Evolutionary conservation across 306 rosid species (phyloP), one percentile per base, ranked within the genome.

Genomic region (Alnus glutinosa): DNA sequence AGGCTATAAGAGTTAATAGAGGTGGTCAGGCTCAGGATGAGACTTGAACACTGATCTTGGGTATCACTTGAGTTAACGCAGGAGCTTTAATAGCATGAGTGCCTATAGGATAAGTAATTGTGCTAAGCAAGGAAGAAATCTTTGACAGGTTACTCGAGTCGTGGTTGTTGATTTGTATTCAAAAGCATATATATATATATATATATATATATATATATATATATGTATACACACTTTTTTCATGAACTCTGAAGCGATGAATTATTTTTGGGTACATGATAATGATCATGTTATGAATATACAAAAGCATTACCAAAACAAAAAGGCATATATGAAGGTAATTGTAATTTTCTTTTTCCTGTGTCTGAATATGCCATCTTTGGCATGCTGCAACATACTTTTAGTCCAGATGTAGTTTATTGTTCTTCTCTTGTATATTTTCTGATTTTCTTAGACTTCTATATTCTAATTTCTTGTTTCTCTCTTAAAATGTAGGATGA

Each of bases 401-500:
- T 59, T 62, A 14, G 11, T 1, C 14, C 11, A 10, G 15, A 61
- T 32, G 49, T 32, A 5, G 6, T n/a, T 36, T 2, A 3, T 51
- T 23, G 13, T 42, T 75, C 30, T 16, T 39, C 51, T 42, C 37
- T 34, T 32, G 5, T 34, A 18, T 2, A 71, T 16, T 57, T 70
- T 10, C 32, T 32, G 7, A 7, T n/a, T 52, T 46, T 74, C n/a
- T 28, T 30, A 16, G 46, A 48, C 30, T 59, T 36, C 74, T 14
- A 37, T 81, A 68, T 77, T 70, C 67, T 75, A 7, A 32, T 74
- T 63, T 70, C 39, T 57, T 48, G 71, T 36, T 32, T 58, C 47
- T 55, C 55, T 74, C 54, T 77, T 87, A 75, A 80, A 82, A 83
- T 83, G 80, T 85, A 92, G 98, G 98, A 94, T 84, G 97, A 94